Evolutionary conservation across 2,329 filamentous ascomycete species (phyloP).

Genomic region (Exophiala xenobiotica): DNA sequence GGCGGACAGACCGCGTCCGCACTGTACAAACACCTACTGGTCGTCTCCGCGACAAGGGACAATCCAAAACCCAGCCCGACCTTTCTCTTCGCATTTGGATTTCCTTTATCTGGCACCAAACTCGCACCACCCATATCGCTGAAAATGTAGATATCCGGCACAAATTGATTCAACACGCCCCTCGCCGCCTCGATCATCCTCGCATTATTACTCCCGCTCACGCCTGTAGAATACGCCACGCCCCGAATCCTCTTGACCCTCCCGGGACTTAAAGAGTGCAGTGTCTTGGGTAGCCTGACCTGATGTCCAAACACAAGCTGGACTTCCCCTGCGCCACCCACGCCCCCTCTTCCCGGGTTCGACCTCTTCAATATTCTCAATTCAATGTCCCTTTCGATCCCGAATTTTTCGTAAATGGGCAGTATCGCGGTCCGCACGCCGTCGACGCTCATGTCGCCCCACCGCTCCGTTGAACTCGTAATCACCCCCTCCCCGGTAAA

Average conservation of each 20-base stretch:
- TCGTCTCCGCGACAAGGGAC: slow-evolving; percentile 89
- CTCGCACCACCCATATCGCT: slow-evolving; percentile 64
- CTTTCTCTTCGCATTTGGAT: slow-evolving; percentile 54
- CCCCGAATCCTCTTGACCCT: slow-evolving; percentile 85
- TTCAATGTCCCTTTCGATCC: slow-evolving; percentile 83
- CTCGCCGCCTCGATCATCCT: slow-evolving; percentile 91
- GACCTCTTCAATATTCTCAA: slow-evolving; percentile 77
- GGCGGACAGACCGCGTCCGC: slow-evolving; percentile 76
- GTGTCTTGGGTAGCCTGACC: slow-evolving; percentile 86
- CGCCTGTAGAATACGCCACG: slow-evolving; percentile 90
- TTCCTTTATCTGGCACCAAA: slow-evolving; percentile 67
- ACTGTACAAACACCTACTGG: slow-evolving; percentile 79
- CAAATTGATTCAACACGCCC: slow-evolving; percentile 80
- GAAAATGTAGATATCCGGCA: slow-evolving; percentile 87
- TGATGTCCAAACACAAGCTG: slow-evolving; percentile 92
- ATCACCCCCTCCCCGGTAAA: slow-evolving; percentile 92
- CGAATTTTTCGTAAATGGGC: slow-evolving; percentile 85
- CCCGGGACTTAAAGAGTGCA: slow-evolving; percentile 82
- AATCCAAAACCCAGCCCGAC: slow-evolving; percentile 90
- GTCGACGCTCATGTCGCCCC: slow-evolving; percentile 85
- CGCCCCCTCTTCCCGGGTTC: slow-evolving; percentile 71
- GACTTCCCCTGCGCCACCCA: slow-evolving; percentile 85
- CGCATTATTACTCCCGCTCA: slow-evolving; percentile 88
- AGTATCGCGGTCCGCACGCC: slow-evolving; percentile 90
- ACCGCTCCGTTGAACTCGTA: slow-evolving; percentile 73